Evolutionary conservation across 192 early-diverging fungal genomes (phyloP), one percentile per base, ranked within the genome.

Genomic region (Pecoramyces ruminantium): DNA sequence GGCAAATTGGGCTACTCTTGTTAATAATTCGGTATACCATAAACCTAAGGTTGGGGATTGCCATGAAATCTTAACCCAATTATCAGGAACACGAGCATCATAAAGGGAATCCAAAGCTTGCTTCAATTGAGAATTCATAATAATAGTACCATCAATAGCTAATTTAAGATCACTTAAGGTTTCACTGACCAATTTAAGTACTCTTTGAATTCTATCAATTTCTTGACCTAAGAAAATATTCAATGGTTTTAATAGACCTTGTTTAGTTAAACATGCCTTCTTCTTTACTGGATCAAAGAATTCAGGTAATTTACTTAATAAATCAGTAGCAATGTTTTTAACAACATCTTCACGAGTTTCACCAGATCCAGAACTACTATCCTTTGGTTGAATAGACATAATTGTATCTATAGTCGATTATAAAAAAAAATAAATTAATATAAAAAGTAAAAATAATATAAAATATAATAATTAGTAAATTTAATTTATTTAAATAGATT

Each of bases 371-470:
- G 84, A 81, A 79, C 83, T 86, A 82, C 84, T 87, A 82, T 92
- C 90, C 82, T 92, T 92, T 34, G 90, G 90, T 83, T 92, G 90
- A 80, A 92, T 92, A 18, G 87, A 88, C 90, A 91, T 88, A 83
- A 91, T 87, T 12, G 89, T 90, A 38, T 91, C 90, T 88, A 79
- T 14, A n/a, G n/a, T n/a, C n/a, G n/a, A n/a, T n/a, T n/a, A n/a
- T n/a, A n/a, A n/a, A n/a, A n/a, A n/a, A n/a, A n/a, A n/a, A n/a
- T n/a, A n/a, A n/a, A n/a, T n/a, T n/a, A n/a, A n/a, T n/a, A n/a
- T n/a, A n/a, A n/a, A n/a, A n/a, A n/a, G n/a, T n/a, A n/a, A n/a
- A n/a, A n/a, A n/a, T n/a, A n/a, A n/a, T n/a, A n/a, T n/a, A n/a
- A n/a, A n/a, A n/a, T n/a, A n/a, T n/a, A n/a, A n/a, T n/a, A n/a